Conservation (phyloP, 352 stramenopile genomes). For the Pythium biforme region DNA sequence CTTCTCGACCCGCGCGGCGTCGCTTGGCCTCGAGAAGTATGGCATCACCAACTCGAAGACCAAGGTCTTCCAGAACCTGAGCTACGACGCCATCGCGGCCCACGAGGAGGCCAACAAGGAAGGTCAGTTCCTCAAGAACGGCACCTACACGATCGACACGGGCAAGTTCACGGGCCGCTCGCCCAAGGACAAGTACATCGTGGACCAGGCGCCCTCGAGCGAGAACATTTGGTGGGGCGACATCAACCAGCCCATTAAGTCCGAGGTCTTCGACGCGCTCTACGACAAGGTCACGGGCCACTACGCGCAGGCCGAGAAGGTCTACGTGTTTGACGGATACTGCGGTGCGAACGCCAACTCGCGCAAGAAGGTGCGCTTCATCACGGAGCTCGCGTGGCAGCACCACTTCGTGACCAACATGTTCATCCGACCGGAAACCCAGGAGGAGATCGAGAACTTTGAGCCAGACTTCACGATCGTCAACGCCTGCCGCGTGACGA, state of each 20-base stretch:
- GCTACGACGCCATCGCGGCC: slow-evolving; percentile 43
- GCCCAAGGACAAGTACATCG: slow-evolving; percentile 63
- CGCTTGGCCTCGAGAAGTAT: slow-evolving; percentile 82
- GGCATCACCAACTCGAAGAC: slow-evolving; percentile 89
- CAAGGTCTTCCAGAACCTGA: slow-evolving; percentile 68
- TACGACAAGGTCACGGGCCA: slow-evolving; percentile 48
- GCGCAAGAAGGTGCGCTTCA: slow-evolving; percentile 52
- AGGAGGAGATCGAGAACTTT: slow-evolving; percentile 47
- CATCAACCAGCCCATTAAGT: slow-evolving; percentile 52
- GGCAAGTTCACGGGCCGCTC: slow-evolving; percentile 63
- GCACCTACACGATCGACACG: slow-evolving; percentile 59
- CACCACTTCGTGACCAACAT: slow-evolving; percentile 74
- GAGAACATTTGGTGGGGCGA: slow-evolving; percentile 52
- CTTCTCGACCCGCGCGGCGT: slow-evolving; percentile 41
- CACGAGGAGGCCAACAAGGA: slow-evolving; percentile 51
- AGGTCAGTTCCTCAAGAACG: slow-evolving; percentile 48
- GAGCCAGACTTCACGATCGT: slow-evolving; percentile 65
- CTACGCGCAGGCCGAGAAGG: slow-evolving; percentile 43
- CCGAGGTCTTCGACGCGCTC: slow-evolving; percentile 48
- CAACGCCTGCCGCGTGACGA: slow-evolving; percentile 58
- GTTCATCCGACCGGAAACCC: slow-evolving; percentile 62
- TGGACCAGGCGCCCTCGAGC: slow-evolving; percentile 44
- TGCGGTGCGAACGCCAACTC: slow-evolving; percentile 60
- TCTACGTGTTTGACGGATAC: slow-evolving; percentile 63
- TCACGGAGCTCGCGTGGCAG: slow-evolving; percentile 61